phyloP scores from a whole-genome alignment of 2,329 filamentous ascomycete species.

The Cytospora chrysosperma region DNA sequence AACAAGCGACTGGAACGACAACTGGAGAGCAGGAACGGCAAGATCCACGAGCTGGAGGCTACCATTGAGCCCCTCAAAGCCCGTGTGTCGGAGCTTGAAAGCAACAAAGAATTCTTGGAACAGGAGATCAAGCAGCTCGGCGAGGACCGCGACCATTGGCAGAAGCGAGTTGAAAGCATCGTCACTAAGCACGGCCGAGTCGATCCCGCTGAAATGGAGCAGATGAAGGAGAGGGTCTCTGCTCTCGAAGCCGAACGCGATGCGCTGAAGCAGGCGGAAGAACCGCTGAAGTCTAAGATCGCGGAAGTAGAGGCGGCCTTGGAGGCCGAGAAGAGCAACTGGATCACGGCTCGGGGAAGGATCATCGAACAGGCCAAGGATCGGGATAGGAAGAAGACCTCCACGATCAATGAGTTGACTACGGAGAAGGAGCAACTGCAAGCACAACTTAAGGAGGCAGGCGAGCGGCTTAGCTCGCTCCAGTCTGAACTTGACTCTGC shows the following conservation, averaged over 20 bases:
- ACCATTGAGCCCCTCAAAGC: slow-evolving; percentile 81
- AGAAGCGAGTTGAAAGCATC: slow-evolving; percentile 93
- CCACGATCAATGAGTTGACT: slow-evolving; percentile 53
- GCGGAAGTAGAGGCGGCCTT: slow-evolving; percentile 51
- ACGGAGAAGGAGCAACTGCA: slow-evolving; percentile 55
- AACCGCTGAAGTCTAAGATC: slow-evolving; percentile 54
- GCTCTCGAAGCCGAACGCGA: slow-evolving; percentile 65
- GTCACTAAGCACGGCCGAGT: slow-evolving; percentile 94
- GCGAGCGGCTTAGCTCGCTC: slow-evolving; percentile 38
- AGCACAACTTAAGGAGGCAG: slow-evolving; percentile 47
- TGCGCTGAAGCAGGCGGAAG: slow-evolving; percentile 48
- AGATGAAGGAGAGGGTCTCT: slow-evolving; percentile 75
- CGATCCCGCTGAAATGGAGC: slow-evolving; percentile 89
- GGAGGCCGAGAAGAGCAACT: slow-evolving; percentile 54
- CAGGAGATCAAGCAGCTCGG: slow-evolving; percentile 87
- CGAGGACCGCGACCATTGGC: slow-evolving; percentile 90
- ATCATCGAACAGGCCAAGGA: slow-evolving; percentile 65
- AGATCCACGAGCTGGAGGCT: slow-evolving; percentile 70
- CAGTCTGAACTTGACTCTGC: slow-evolving; percentile 56
- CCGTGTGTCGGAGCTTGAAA: slow-evolving; percentile 78
- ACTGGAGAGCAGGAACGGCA: slow-evolving; percentile 70
- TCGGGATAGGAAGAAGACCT: slow-evolving; percentile 51
- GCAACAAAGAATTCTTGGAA: slow-evolving; percentile 75
- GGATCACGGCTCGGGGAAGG: slow-evolving; percentile 52
- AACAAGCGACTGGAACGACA: slow-evolving; percentile 75